These are phyloP conservation scores for Rubia peregrina DNA, from an alignment of 305 asterid species.

Conservation along the genomic window DNA sequence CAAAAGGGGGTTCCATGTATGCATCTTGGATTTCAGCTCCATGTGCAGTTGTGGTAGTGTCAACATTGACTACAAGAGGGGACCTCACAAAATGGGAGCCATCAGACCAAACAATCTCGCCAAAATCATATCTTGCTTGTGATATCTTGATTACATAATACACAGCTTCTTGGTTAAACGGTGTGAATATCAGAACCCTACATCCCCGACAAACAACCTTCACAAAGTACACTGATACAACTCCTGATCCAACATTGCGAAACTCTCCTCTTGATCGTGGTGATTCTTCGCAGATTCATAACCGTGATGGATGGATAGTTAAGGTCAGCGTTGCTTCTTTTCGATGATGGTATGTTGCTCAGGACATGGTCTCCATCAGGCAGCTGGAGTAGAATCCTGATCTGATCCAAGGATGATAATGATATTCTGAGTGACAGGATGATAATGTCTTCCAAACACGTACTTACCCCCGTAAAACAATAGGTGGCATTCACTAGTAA, in stretches of 20 bases:
- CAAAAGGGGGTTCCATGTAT: not conserved
- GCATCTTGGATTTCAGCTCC: not conserved
- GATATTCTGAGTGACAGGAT: no score
- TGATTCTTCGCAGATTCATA: slow-evolving; percentile 27
- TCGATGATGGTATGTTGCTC: not conserved
- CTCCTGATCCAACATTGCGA: slow-evolving; percentile 42
- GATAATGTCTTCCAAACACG: no score
- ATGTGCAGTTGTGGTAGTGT: not conserved
- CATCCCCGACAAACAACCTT: slow-evolving; percentile 33
- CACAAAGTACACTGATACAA: slow-evolving; percentile 31
- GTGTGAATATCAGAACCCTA: slow-evolving; percentile 37
- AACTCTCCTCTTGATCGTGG: slow-evolving; percentile 34
- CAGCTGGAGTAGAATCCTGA: slow-evolving; percentile 23
- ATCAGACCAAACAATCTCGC: slow-evolving; percentile 58
- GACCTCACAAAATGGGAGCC: slow-evolving; percentile 43
- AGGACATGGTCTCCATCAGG: not conserved
- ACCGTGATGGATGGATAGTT: slow-evolving; percentile 49
- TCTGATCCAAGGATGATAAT: slow-evolving; percentile 21
- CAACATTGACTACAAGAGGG: slow-evolving; percentile 15
- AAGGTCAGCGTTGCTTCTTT: slow-evolving; percentile 20
- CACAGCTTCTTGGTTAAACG: slow-evolving; percentile 29
- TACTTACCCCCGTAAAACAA: slow-evolving; percentile 38
- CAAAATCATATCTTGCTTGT: slow-evolving; percentile 40
- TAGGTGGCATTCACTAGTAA: slow-evolving; percentile 27
- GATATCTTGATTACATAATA: slow-evolving; percentile 35